Conservation (phyloP, 2,329 filamentous ascomycete species). For the Colletotrichum melonis region DNA sequence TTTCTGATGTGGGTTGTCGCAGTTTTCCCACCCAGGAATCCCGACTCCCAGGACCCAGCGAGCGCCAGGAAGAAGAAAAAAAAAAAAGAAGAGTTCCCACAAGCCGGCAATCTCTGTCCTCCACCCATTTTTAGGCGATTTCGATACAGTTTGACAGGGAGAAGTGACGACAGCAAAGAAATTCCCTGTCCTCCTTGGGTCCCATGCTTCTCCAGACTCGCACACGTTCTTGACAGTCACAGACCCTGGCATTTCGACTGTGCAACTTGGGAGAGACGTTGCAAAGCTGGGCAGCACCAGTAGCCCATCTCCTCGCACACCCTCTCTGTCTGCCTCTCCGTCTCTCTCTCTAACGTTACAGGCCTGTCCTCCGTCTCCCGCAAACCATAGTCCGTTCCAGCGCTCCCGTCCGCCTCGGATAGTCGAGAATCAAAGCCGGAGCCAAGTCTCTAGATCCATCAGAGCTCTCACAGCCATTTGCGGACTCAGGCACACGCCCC, state of each 20-base stretch:
- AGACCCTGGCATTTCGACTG: background rate
- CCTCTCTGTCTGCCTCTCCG: background rate
- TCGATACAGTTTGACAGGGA: constrained; percentile 8
- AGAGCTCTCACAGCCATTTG: background rate
- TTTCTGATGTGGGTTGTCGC: background rate
- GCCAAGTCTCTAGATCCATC: background rate
- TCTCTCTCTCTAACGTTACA: background rate
- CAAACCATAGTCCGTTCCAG: constrained; percentile 1
- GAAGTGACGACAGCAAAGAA: background rate
- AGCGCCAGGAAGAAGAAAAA: background rate
- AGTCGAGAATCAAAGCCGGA: background rate
- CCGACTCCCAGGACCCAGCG: background rate
- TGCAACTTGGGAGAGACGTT: background rate
- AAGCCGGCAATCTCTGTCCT: background rate
- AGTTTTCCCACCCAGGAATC: background rate
- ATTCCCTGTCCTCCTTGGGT: background rate
- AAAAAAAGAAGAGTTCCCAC: background rate
- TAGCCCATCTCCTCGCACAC: background rate
- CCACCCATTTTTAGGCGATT: background rate
- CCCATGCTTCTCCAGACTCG: background rate
- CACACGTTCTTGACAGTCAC: background rate
- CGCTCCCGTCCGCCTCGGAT: constrained; percentile 8
- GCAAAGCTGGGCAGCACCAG: background rate
- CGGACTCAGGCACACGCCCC: constrained; percentile 21
- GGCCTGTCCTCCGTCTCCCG: background rate